Evolutionary conservation across 2,329 filamentous ascomycete genomes (phyloP).

Genomic region (Ophiostoma novo-ulmi): DNA sequence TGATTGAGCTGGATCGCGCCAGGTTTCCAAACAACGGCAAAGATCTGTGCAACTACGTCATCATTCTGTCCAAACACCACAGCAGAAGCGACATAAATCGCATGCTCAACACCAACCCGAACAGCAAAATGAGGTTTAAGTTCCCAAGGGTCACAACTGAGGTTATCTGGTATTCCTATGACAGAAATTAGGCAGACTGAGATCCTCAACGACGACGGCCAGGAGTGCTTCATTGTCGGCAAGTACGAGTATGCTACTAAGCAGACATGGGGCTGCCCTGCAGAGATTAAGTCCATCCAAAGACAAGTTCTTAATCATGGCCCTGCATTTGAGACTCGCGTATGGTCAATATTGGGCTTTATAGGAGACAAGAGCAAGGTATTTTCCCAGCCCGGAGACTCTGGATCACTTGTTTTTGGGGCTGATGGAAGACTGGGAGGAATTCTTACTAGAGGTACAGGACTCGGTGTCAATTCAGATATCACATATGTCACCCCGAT

Average conservation of each 20-base stretch:
- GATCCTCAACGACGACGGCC: background rate
- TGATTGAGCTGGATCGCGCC: background rate
- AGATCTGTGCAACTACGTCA: background rate
- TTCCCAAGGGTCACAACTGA: no score
- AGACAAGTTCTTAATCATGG: background rate
- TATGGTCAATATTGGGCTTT: background rate
- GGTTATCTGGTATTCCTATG: background rate
- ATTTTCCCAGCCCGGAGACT: background rate
- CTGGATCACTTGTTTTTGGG: background rate
- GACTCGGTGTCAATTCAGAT: background rate
- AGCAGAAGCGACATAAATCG: background rate
- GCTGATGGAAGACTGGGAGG: background rate
- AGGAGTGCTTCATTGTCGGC: conserved; percentile 2
- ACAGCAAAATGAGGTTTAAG: background rate
- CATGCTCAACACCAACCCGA: background rate
- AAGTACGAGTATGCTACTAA: background rate
- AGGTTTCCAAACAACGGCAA: background rate
- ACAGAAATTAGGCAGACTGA: background rate
- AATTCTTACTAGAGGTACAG: background rate
- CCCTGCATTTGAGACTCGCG: background rate
- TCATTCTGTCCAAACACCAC: background rate
- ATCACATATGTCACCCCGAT: background rate
- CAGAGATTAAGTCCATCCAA: background rate
- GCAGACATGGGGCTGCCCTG: background rate
- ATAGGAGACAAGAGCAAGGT: background rate